Evolutionary conservation across 2,329 filamentous ascomycete species (phyloP), one percentile per base, ranked within the genome.

Genomic region (Beauveria rudraprayagi): DNA sequence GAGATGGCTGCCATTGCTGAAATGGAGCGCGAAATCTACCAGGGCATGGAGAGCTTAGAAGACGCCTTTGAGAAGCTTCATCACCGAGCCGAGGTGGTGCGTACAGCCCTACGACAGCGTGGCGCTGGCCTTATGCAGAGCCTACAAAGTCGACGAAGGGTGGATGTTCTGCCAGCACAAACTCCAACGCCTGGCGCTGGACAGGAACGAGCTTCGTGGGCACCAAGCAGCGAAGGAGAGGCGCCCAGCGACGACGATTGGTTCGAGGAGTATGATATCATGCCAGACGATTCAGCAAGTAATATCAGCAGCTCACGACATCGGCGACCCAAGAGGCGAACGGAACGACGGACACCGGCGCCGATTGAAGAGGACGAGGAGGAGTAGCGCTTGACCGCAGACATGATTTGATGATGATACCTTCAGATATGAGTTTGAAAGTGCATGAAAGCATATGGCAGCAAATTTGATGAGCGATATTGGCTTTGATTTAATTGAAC

Each of bases 51-150:
- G 75, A 87, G 86, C 0, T 82, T 97, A 26, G 93, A 97, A 73
- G 91, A 97, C 70, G 92, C 92, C 0, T 97, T 97, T 67, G 93
- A 97, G 76, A 86, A 85, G 30, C 80, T 97, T n/a, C 93, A 97
- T 71, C 83, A 85, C 66, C 88, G 88, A 69, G 93, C 93, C 2
- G 92, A 97, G 75, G 74, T 80, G 19, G 90, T 97, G 17, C 87
- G 93, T 5, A 86, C 84, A 24, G 84, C 88, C 1, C 80, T 97
- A 5, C 88, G 92, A 6, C 89, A 94, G 70, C 89, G 93, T 46
- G 87, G 88, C 16, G 91, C 91, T 0, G 92, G 91, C 1, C 78
- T 97, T 5, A 83, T 83, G 67, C 80, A 78, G 78, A 86, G 75
- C 73, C 80, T 83, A 71, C 87, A 79, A 76, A 85, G 75, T 74